Percentiles rank a stretch among this genome's conserved stretches.
Evolutionary conservation across 176 grass and related monocot genomes (phyloP).

Genomic region (Oryza officinalis): DNA sequence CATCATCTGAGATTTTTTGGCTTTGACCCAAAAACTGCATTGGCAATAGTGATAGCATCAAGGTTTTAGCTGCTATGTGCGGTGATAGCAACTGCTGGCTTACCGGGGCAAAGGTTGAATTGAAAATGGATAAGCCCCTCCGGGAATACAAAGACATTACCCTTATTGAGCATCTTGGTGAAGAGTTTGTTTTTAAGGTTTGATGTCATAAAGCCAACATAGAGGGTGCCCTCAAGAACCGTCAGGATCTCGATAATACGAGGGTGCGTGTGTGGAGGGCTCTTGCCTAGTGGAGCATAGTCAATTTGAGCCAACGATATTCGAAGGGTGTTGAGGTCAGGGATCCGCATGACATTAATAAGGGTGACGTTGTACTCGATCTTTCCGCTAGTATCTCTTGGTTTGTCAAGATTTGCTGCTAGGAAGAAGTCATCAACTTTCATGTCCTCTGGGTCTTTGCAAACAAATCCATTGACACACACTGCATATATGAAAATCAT

Average conservation of each 20-base stretch:
- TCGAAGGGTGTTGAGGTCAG: not conserved
- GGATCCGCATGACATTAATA: conserved; percentile 23
- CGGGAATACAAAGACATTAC: conserved; percentile 9
- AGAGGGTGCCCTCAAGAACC: too few species aligned
- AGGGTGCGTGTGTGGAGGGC: not conserved
- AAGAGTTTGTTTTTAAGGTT: conserved; percentile 16
- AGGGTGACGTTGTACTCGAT: not conserved
- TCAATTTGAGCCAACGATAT: conserved; percentile 39
- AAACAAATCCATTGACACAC: conserved; percentile 35
- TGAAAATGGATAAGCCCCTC: conserved; percentile 45
- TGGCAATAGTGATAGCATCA: not conserved
- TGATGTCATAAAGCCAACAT: too few species aligned
- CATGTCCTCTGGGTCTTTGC: conserved; percentile 21
- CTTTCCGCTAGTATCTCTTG: not conserved
- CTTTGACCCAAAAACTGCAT: conserved; percentile 20
- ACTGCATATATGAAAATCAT: conserved; percentile 27
- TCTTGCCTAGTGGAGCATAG: conserved; percentile 16
- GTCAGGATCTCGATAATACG: too few species aligned
- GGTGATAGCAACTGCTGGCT: not conserved
- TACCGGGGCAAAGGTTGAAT: conserved; percentile 27
- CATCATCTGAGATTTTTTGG: too few species aligned
- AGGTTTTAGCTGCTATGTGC: too few species aligned
- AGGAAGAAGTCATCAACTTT: conserved; percentile 2
- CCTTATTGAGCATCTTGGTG: not conserved
- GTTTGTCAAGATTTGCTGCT: not conserved